Conservation (phyloP, 306 rosid genomes). For the Fragaria vesca region DNA sequence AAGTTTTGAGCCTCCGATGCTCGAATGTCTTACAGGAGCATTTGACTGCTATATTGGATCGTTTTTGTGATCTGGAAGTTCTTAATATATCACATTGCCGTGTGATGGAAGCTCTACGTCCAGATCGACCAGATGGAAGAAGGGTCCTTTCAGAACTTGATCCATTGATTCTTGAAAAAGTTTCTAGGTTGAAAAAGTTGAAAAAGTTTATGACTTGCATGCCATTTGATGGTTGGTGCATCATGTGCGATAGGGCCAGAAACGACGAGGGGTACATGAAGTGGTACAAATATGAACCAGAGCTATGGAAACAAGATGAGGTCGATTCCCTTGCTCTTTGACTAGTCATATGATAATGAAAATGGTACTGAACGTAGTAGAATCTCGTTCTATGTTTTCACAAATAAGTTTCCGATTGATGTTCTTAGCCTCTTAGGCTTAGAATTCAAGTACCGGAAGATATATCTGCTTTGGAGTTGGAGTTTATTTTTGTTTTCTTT, state of each 20-base stretch:
- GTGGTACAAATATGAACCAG: conserved; percentile 73
- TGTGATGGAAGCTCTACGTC: conserved; percentile 11
- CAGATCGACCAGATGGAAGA: background rate
- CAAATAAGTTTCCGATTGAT: too few species aligned
- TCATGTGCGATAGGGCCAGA: conserved; percentile 37
- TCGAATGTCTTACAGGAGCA: conserved; percentile 40
- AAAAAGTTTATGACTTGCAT: conserved; percentile 56
- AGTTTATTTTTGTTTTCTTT: too few species aligned
- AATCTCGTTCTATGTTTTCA: too few species aligned
- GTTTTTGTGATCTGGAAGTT: conserved; percentile 46
- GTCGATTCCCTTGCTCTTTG: conserved; percentile 57
- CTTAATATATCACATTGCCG: conserved; percentile 72
- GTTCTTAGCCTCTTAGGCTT: too few species aligned
- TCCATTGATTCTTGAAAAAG: conserved; percentile 37
- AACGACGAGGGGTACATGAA: conserved; percentile 63
- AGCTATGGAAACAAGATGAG: conserved; percentile 66
- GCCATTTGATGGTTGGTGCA: background rate
- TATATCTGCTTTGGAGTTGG: too few species aligned
- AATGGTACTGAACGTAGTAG: too few species aligned
- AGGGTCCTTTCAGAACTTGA: conserved; percentile 39
- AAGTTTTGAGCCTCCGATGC: conserved; percentile 73
- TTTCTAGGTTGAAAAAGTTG: conserved; percentile 52
- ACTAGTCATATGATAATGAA: background rate
- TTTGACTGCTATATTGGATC: conserved; percentile 48
- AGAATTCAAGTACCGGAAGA: too few species aligned